Percentiles rank a stretch among this genome's conserved stretches.
These are phyloP conservation scores for Coleophoma crateriformis DNA, from an alignment of 2,329 filamentous ascomycete species.

Conservation along the genomic window DNA sequence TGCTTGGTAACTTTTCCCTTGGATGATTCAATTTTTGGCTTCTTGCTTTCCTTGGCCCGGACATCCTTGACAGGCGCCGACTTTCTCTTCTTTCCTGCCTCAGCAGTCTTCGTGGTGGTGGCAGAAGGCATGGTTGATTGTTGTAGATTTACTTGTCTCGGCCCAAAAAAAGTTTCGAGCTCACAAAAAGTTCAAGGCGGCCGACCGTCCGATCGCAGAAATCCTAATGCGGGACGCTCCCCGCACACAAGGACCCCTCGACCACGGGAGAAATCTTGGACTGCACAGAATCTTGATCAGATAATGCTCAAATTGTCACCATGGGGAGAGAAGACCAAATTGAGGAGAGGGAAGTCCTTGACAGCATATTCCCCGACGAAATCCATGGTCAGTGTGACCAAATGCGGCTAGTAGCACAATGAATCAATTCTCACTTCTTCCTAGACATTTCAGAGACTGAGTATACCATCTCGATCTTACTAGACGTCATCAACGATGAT, in stretches of 20 bases:
- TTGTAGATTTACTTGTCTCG: neutral
- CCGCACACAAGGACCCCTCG: neutral
- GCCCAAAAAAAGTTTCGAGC: neutral
- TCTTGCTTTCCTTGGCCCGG: constrained; percentile 41
- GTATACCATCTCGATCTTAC: constrained; percentile 78
- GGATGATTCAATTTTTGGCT: constrained; percentile 36
- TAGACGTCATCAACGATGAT: constrained; percentile 69
- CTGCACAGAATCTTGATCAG: neutral
- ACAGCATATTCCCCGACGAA: constrained; percentile 97
- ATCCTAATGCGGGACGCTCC: neutral
- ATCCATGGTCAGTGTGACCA: constrained; percentile 65
- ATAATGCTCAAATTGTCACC: constrained; percentile 14
- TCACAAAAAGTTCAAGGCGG: neutral
- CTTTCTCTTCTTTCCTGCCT: constrained; percentile 52
- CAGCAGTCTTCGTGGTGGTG: constrained; percentile 36
- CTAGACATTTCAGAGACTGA: constrained; percentile 85
- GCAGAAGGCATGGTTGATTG: constrained; percentile 23
- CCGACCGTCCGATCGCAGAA: neutral
- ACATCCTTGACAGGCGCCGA: constrained; percentile 39
- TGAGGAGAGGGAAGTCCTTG: constrained; percentile 95
- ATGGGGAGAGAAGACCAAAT: constrained; percentile 82
- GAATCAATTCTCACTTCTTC: constrained; percentile 5
- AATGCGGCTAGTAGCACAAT: constrained; percentile 2
- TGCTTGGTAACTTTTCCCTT: constrained; percentile 14
- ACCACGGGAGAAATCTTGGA: neutral